These are phyloP conservation scores for Ophiognomonia clavigignenti-juglandacearum DNA, from an alignment of 2,329 filamentous ascomycete genomes.

Conservation along the genomic window DNA sequence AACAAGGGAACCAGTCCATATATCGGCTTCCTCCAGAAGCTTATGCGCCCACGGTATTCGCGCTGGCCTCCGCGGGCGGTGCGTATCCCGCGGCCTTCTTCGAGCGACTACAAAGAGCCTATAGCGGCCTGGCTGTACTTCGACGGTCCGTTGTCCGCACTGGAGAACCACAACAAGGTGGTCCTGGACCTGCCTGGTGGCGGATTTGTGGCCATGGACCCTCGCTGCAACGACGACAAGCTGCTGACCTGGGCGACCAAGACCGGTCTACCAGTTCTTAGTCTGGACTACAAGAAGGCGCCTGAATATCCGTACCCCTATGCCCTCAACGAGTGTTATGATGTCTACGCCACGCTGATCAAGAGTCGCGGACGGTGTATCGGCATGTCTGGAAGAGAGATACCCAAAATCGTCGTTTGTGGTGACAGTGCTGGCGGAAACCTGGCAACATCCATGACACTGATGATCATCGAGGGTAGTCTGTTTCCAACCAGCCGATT, in stretches of 20 bases:
- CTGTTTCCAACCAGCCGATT: slow-evolving; percentile 51
- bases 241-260: slow-evolving; percentile 87
- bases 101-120: slow-evolving; percentile 78
- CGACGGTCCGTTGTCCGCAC: slow-evolving; percentile 74
- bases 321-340: slow-evolving; percentile 81
- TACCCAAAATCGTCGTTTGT: slow-evolving; percentile 66
- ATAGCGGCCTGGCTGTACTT: slow-evolving; percentile 91
- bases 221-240: slow-evolving; percentile 91
- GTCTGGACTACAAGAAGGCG: slow-evolving; percentile 85
- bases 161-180: slow-evolving; percentile 71
- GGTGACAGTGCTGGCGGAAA: slow-evolving; percentile 84
- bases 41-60: slow-evolving; percentile 75
- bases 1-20: slow-evolving; percentile 92
- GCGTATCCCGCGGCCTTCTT: slow-evolving; percentile 73
- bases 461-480: slow-evolving; percentile 83
- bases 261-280: slow-evolving; percentile 82
- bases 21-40: slow-evolving; percentile 63
- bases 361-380: slow-evolving; percentile 69
- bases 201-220: slow-evolving; percentile 95
- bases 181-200: slow-evolving; percentile 90
- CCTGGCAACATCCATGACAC: slow-evolving; percentile 70
- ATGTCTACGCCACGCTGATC: slow-evolving; percentile 73
- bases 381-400: slow-evolving; percentile 61
- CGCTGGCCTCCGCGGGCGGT: slow-evolving; percentile 77
- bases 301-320: slow-evolving; percentile 83